phyloP scores from a whole-genome alignment of 2,329 filamentous ascomycete genomes.

The Annulohypoxylon truncatum region DNA sequence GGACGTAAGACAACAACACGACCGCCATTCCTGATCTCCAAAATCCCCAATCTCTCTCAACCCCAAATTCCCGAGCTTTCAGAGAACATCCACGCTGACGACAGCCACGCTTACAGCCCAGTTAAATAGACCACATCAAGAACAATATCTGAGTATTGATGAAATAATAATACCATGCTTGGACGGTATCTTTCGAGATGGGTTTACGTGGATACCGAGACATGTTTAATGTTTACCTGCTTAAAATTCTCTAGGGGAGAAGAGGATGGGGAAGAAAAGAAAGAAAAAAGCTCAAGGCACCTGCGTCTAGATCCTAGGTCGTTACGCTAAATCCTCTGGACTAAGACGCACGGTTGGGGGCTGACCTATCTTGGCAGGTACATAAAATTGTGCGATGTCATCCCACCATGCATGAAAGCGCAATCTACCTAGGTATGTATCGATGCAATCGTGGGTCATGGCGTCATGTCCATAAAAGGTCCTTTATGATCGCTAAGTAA shows the following conservation, averaged over 20 bases:
- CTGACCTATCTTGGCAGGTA: neutral
- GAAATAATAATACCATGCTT: neutral
- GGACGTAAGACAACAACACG: conserved; percentile 12
- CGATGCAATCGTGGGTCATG: neutral
- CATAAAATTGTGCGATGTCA: neutral
- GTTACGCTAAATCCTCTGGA: neutral
- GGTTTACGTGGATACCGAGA: neutral
- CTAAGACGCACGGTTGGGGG: neutral
- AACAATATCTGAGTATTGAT: neutral
- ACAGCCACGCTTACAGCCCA: neutral
- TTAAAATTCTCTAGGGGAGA: neutral
- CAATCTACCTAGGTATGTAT: neutral
- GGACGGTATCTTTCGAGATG: neutral
- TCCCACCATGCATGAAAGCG: neutral
- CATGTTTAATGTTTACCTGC: neutral
- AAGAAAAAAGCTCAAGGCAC: neutral
- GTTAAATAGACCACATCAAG: neutral
- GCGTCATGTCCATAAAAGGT: neutral
- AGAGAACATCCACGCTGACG: neutral
- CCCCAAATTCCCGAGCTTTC: conserved; percentile 1
- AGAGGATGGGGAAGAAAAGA: neutral
- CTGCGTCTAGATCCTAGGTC: neutral
- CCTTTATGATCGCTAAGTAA: neutral
- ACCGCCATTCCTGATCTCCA: conserved; percentile 14
- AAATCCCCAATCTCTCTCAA: neutral